A percentile compares a stretch with the other conserved stretches of the same genome.
phyloP scores from a whole-genome alignment of 2,329 filamentous ascomycete genomes.

The Ceratocystis destructans region DNA sequence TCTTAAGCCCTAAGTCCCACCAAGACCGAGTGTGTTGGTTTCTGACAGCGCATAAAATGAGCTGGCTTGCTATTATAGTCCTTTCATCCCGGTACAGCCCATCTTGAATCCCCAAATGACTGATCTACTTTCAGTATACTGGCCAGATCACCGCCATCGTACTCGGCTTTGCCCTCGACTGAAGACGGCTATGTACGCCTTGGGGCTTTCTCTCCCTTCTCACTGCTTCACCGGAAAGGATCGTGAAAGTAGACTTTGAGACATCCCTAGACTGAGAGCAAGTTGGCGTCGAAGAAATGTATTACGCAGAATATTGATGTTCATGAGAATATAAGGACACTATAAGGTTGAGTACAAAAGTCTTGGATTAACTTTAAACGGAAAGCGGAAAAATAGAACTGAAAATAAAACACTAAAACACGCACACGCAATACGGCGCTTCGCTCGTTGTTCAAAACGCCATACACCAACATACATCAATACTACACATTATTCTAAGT shows the following conservation, averaged over 20 bases:
- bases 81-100: too few species aligned
- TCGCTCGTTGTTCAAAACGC: not conserved
- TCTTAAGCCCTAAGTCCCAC: not conserved
- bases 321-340: too few species aligned
- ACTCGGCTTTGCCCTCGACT: not conserved
- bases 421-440: not conserved
- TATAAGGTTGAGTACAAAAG: not conserved
- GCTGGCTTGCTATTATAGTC: not conserved
- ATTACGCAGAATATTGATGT: too few species aligned
- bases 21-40: not conserved
- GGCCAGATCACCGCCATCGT: not conserved
- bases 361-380: not conserved
- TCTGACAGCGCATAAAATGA: not conserved
- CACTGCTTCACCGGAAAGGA: not conserved
- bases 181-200: not conserved
- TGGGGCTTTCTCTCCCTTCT: not conserved
- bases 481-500: constrained; percentile 1
- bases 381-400: not conserved
- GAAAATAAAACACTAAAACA: not conserved
- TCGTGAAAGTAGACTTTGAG: not conserved
- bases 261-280: not conserved
- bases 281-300: not conserved
- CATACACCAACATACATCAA: not conserved
- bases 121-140: not conserved
- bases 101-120: too few species aligned